Conservation (phyloP, 2,329 filamentous ascomycete species). For the Nigrospora osmanthi region DNA sequence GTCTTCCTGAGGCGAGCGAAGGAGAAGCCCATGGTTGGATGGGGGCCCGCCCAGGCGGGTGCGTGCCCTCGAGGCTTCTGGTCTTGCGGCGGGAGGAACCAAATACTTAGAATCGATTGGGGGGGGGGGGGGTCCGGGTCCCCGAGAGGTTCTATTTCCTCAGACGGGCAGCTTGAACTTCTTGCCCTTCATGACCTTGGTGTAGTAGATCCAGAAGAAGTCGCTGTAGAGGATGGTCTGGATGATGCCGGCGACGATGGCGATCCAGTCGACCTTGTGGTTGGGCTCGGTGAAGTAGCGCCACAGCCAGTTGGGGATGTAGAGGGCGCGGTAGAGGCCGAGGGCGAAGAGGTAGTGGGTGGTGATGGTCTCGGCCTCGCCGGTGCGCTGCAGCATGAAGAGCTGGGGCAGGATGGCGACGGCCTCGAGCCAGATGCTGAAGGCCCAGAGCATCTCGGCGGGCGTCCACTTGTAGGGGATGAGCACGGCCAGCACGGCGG, state of each 20-base stretch:
- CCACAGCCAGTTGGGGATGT: slow-evolving; percentile 99
- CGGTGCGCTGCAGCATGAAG: slow-evolving; percentile 96
- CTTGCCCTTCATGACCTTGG: slow-evolving; percentile 84
- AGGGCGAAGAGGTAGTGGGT: slow-evolving; percentile 96
- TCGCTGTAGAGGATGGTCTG: slow-evolving; percentile 96
- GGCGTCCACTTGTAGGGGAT: slow-evolving; percentile 80
- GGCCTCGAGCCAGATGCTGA: slow-evolving; percentile 95
- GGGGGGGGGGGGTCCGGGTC: no score
- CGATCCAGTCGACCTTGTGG: slow-evolving; percentile 75
- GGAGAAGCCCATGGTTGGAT: no score
- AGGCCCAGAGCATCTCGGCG: slow-evolving; percentile 90
- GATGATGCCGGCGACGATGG: slow-evolving; percentile 79
- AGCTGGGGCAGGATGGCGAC: slow-evolving; percentile 96
- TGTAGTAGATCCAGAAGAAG: slow-evolving; percentile 99
- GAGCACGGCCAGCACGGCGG: slow-evolving; percentile 68
- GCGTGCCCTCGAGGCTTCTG: no score
- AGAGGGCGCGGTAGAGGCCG: slow-evolving; percentile 83
- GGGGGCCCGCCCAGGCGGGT: no score
- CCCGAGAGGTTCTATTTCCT: slow-evolving; percentile 8
- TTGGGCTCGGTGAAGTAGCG: slow-evolving; percentile 69
- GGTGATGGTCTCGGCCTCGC: slow-evolving; percentile 98
- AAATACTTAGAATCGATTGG: no score
- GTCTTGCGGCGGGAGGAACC: no score
- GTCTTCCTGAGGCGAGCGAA: no score
- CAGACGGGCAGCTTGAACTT: slow-evolving; percentile 82